Base-by-base conservation (phyloP, 768 basidiomycete species). In the Rhizopogon vinicolor region DNA sequence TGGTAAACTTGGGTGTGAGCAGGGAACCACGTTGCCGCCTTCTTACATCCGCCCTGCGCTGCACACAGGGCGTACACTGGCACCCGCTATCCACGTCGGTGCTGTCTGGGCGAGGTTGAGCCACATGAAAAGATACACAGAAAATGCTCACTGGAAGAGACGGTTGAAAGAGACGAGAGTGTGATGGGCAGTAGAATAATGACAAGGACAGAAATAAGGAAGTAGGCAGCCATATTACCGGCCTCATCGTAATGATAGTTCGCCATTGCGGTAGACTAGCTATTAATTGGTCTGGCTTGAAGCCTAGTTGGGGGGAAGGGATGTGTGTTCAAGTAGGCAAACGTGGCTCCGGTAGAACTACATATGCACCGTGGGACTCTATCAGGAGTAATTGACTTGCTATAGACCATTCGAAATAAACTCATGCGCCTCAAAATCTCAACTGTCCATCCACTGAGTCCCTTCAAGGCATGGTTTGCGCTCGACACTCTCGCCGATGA, bases 141-240 rank as follows among this genome's bases (percentile, higher is more conserved):
- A 10, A 5, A 3, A 33, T 13, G 75, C 83, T 58, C 55, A 83
- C 84, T 79, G 58, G 75, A 65, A n/a, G 71, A 67, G 6, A 56
- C 12, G 37, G 57, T 58, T 0, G 76, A 68, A 19, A 82, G 62
- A 18, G 79, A 66, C 0, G 85, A 71, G 44, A 89, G 57, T 1
- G 93, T 89, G 58, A 89, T 69, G 0, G 96, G 96, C 37, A 92
- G 69, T 56, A 98, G 84, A 43, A 93, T 65, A 61, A 98, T 79
- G 54, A 86, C 84, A 60, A 98, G 85, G 68, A 97, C 86, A 7
- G 93, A 92, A 53, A 98, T 83, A 57, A 93, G 72, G 72, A 98
- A 98, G 75, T 94, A 98, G 39, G 85, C 80, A 64, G 90, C 89
- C 87, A 93, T 87, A 60, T 83, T 84, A 60, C 91, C 91, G 45